Evolutionary conservation across 2,329 filamentous ascomycete genomes (phyloP), one percentile per base, ranked within the genome.

Genomic region (Colletotrichum coccodes): DNA sequence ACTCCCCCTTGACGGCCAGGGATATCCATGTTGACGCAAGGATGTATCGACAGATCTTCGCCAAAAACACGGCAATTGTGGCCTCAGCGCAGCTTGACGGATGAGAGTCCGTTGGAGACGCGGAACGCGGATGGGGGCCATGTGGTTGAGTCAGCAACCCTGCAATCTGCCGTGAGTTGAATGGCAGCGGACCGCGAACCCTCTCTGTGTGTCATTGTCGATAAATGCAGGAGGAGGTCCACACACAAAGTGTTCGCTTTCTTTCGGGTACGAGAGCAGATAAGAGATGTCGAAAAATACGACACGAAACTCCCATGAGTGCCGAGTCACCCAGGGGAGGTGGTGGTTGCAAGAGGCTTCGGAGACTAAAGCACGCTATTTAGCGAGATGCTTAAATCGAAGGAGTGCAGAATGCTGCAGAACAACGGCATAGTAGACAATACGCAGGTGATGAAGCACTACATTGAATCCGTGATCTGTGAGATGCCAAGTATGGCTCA

Each of bases 71-170:
- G 61, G 49, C 61, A 60, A 34, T 65, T 54, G 36, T 52, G 54
- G 47, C 47, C 32, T 65, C 3, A 47, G 40, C 16, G 16, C 26
- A 32, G 26, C 16, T 32, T 62, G 30, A 40, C 47, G 61, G 49
- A 47, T 3, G 21, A 40, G n/a, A 21, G 44, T 40, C n/a, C n/a
- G 12, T 36, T 5, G 11, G 36, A 23, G 16, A 42, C 36, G 47
- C 40, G 61, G 18, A 52, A 44, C 30, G 61, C 47, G 61, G 12
- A 52, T 59, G 54, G 30, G 49, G 38, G 8, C 42, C 34, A 26
- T 16, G 0, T n/a, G n/a, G n/a, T 26, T 30, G 66, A 69, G 66
- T 60, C 66, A 60, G 32, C 23, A 60, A 60, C 66, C 61, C 61
- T 66, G 66, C 18, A 49, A 50, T 34, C 3, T 32, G 40, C 23